Percentiles rank a stretch among this genome's conserved stretches.
Evolutionary conservation across 139 green algal genomes (phyloP).

Genomic region (Chlorella vulgaris): DNA sequence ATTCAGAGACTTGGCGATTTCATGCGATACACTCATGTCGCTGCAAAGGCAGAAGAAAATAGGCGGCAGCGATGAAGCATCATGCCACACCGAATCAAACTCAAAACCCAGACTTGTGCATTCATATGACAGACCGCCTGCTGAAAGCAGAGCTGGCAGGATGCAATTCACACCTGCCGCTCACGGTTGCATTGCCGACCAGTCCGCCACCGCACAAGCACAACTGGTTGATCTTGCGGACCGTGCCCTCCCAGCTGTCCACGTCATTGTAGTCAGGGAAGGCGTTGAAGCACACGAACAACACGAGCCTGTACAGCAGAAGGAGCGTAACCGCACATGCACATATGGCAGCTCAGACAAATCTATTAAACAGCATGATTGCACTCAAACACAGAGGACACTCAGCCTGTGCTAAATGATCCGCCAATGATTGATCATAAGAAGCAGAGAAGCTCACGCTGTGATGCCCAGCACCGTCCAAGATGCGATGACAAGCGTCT

Average conservation of each 20-base stretch:
- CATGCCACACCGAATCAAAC: too few relatives aligned
- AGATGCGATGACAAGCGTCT: constrained; percentile 16
- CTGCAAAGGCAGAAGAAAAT: neutral
- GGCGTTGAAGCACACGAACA: constrained; percentile 36
- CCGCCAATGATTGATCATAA: too few relatives aligned
- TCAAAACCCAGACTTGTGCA: too few relatives aligned
- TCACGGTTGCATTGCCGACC: neutral
- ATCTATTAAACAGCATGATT: too few relatives aligned
- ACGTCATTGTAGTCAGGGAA: constrained; percentile 39
- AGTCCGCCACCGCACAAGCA: constrained; percentile 20
- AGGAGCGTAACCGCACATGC: too few relatives aligned
- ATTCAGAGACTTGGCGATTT: constrained; percentile 36
- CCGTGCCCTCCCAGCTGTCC: constrained; percentile 33
- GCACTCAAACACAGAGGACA: too few relatives aligned
- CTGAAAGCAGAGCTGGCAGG: too few relatives aligned
- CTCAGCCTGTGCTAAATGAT: too few relatives aligned
- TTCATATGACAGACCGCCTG: too few relatives aligned
- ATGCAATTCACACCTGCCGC: constrained; percentile 28
- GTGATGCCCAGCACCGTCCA: constrained; percentile 30
- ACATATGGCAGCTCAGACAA: too few relatives aligned
- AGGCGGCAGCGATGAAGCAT: neutral
- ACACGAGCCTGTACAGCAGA: neutral
- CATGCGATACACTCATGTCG: constrained; percentile 7
- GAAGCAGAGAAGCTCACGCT: too few relatives aligned
- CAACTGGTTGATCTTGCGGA: neutral